phyloP scores from a whole-genome alignment of 257 asterid genomes.

The Capsicum pubescens region DNA sequence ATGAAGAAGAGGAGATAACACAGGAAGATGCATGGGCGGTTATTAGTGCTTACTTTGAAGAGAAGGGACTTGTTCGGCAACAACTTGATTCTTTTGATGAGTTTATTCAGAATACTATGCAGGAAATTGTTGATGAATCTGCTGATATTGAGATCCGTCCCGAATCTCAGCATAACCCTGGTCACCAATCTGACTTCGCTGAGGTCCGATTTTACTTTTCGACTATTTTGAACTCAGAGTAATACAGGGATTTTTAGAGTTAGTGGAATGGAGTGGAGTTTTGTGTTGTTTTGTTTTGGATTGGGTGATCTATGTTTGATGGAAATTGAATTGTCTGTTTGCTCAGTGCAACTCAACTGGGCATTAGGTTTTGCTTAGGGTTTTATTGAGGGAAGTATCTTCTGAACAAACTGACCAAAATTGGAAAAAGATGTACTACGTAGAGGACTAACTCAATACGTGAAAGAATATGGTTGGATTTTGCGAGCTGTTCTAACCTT shows the following conservation, averaged over 20 bases:
- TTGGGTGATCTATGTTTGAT: not conserved
- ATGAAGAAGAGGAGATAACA: conserved; percentile 71
- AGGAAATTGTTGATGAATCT: conserved; percentile 93
- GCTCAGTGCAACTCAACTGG: not conserved
- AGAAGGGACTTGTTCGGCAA: conserved; percentile 93
- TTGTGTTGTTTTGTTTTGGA: not conserved
- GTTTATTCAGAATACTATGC: conserved; percentile 97
- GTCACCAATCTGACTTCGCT: conserved; percentile 85
- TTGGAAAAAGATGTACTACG: not conserved
- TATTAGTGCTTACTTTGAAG: conserved; percentile 94
- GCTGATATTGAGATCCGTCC: conserved; percentile 97
- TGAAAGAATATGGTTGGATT: not conserved
- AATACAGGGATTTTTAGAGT: not conserved
- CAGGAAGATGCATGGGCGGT: conserved; percentile 99
- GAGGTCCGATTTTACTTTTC: conserved; percentile 54
- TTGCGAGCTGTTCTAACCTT: not conserved
- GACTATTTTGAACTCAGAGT: conserved; percentile 13
- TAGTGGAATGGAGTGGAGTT: not conserved
- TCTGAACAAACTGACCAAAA: not conserved
- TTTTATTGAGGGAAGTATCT: not conserved
- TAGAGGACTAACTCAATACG: not conserved
- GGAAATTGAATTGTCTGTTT: not conserved
- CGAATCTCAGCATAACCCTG: conserved; percentile 94
- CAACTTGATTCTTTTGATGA: conserved; percentile 97
- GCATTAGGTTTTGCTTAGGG: not conserved